Evolutionary conservation across 305 asterid species (phyloP), one percentile per base, ranked within the genome.

Genomic region (Solanum hybrid): DNA sequence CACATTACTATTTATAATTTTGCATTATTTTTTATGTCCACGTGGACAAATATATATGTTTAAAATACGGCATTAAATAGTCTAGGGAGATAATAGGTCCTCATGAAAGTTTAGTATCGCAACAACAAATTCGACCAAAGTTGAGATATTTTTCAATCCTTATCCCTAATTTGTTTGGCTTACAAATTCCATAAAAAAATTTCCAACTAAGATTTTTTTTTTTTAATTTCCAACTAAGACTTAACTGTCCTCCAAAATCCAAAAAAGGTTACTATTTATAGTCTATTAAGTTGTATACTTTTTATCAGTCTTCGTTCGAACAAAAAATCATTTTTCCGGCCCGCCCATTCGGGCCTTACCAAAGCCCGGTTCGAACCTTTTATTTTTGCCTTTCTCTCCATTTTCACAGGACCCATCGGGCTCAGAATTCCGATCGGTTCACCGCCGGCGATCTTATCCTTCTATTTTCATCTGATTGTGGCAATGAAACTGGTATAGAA

Each of bases 341-440:
- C 87, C 87, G 87, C 73, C 87, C 73, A 45, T 82, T 82, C 40
- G 87, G 87, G 73, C 87, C 87, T 42, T 40, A 2, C 71, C 4
- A 34, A 17, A 82, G 87, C 75, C 42, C 87, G 40, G 40, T 36
- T 19, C 29, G 66, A 15, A 27, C 32, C n/a, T 76, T 17, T 45
- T 7, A 45, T 15, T 24, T 22, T 24, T 13, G 75, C 12, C 7
- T 78, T 37, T 37, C 22, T 37, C 19, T 24, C 60, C 19, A n/a
- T 36, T 79, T n/a, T 10, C 56, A 10, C 56, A 35, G 85, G 32
- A 45, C 86, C 35, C 37, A 73, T 42, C 72, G 73, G 86, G 51
- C 35, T 79, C 64, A 37, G n/a, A 79, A 24, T 82, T 27, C 87
- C 72, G 72, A 82, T 82, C 87, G 72, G 6, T 51, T 84, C 87